These are phyloP conservation scores for Platismatia glauca DNA, from an alignment of 495 filamentous ascomycete genomes.

Conservation along the genomic window DNA sequence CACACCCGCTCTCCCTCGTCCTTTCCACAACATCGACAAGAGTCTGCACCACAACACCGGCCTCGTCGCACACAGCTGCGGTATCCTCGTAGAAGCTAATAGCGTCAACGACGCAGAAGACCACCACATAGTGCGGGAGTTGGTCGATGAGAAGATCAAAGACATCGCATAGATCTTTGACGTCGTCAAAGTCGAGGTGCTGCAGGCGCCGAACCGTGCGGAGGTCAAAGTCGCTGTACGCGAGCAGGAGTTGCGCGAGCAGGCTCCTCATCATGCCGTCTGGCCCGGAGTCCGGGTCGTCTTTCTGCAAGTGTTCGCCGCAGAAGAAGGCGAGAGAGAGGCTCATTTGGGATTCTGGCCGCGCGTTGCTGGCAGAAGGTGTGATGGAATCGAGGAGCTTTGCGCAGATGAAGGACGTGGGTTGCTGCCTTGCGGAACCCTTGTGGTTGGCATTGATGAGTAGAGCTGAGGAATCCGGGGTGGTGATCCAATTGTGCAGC, in stretches of 20 bases:
- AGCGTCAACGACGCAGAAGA: slow-evolving; percentile 7
- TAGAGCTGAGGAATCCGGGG: background rate
- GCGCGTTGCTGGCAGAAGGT: background rate
- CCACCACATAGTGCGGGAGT: background rate
- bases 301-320: background rate
- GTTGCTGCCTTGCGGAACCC: background rate
- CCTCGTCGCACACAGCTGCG: background rate
- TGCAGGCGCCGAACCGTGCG: background rate
- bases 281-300: background rate
- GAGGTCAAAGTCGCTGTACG: slow-evolving; percentile 4
- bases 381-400: slow-evolving; percentile 6
- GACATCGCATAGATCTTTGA: background rate
- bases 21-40: background rate
- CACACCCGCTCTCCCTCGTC: background rate
- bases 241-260: slow-evolving; percentile 2
- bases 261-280: slow-evolving; percentile 8
- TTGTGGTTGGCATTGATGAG: slow-evolving; percentile 8
- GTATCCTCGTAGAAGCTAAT: slow-evolving; percentile 1
- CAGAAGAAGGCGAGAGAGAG: slow-evolving; percentile 7
- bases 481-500: slow-evolving; percentile 7
- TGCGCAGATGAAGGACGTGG: slow-evolving; percentile 4
- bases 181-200: background rate
- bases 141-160: slow-evolving; percentile 1
- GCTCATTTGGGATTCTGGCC: background rate
- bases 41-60: background rate